Conservation (phyloP, 2,329 filamentous ascomycete species). For the Exophiala sideris region DNA sequence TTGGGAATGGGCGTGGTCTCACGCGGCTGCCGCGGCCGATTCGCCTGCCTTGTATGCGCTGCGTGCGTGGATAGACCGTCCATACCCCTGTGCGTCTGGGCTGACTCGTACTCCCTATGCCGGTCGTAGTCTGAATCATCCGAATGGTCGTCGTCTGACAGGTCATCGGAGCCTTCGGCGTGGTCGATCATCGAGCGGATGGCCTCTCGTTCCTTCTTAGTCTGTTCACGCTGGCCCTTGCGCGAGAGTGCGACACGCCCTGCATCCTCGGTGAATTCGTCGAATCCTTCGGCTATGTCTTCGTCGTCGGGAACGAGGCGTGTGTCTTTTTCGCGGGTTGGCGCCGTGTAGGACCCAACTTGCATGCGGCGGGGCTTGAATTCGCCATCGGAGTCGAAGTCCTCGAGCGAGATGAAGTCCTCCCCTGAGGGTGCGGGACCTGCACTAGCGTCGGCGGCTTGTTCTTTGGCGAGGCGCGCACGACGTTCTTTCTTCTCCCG, state of each 20-base stretch:
- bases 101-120: conserved; percentile 78
- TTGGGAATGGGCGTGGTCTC: conserved; percentile 26
- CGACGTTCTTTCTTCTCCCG: conserved; percentile 85
- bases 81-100: conserved; percentile 83
- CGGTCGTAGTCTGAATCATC: conserved; percentile 46
- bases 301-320: conserved; percentile 82
- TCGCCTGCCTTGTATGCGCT: conserved; percentile 13
- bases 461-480: conserved; percentile 71
- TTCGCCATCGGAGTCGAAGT: conserved; percentile 28
- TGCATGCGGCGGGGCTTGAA: conserved; percentile 32
- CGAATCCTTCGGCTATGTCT: conserved; percentile 88
- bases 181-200: conserved; percentile 81
- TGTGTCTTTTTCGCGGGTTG: conserved; percentile 63
- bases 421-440: neutral
- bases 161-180: conserved; percentile 64
- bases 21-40: conserved; percentile 22
- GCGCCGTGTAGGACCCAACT: conserved; percentile 25
- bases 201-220: conserved; percentile 53
- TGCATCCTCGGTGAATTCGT: conserved; percentile 78
- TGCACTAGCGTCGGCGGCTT: conserved; percentile 32
- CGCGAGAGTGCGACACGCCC: conserved; percentile 73
- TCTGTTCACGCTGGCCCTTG: conserved; percentile 51
- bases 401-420: conserved; percentile 43
- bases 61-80: conserved; percentile 54
- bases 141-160: conserved; percentile 46